A percentile compares a stretch with the other conserved stretches of the same genome.
Conservation (phyloP, 805 yeast genomes). For the Wickerhamomyces kurtzmanii region DNA sequence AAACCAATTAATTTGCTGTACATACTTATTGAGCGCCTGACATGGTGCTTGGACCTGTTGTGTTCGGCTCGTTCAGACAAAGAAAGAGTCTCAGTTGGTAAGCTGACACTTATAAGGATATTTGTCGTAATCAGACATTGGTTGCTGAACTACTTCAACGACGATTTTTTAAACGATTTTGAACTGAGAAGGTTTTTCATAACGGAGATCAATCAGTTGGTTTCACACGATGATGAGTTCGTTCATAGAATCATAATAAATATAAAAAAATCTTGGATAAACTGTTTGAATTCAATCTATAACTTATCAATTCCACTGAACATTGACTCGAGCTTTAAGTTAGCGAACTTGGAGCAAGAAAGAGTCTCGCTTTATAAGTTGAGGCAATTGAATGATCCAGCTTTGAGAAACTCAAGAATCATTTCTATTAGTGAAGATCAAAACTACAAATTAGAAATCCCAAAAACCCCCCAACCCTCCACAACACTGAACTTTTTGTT, state of each 20-base stretch:
- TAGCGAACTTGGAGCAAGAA: conserved; percentile 13
- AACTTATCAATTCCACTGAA: background rate
- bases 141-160: conserved; percentile 78
- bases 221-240: conserved; percentile 11
- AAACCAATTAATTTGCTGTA: conserved; percentile 48
- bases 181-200: conserved; percentile 36
- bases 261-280: conserved; percentile 41
- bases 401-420: conserved; percentile 29
- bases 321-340: conserved; percentile 8
- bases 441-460: conserved; percentile 12
- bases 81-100: conserved; percentile 38
- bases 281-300: conserved; percentile 14
- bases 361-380: conserved; percentile 28
- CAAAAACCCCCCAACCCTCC: conserved; percentile 1
- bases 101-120: conserved; percentile 64
- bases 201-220: conserved; percentile 19
- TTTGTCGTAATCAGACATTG: conserved; percentile 87
- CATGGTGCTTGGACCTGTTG: conserved; percentile 53
- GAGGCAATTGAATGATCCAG: conserved; percentile 26
- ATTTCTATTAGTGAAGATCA: conserved; percentile 18
- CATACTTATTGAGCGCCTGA: conserved; percentile 51
- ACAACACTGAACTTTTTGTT: too few relatives aligned
- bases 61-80: conserved; percentile 12
- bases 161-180: conserved; percentile 59
- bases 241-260: conserved; percentile 29